Conservation (phyloP, 768 basidiomycete species). For the Pisolithus orientalis region DNA sequence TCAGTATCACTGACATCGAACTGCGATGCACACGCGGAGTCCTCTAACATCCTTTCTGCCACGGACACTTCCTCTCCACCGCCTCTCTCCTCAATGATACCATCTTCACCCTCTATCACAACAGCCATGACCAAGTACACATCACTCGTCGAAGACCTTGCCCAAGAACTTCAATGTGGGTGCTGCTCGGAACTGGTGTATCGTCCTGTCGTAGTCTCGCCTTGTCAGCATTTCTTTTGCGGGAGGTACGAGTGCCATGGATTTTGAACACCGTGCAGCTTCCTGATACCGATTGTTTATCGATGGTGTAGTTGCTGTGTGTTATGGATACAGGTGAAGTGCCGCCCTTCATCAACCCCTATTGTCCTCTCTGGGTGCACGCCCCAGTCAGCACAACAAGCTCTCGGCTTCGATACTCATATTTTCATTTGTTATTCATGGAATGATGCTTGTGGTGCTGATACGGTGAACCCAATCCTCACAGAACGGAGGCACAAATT, state of each 20-base stretch:
- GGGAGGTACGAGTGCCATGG: conserved; percentile 53
- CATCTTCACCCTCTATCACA: background rate
- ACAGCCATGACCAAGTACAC: conserved; percentile 5
- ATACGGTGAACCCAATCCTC: conserved; percentile 10
- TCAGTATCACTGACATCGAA: conserved; percentile 12
- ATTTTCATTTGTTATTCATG: too few relatives aligned
- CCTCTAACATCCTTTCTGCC: background rate
- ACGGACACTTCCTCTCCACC: background rate
- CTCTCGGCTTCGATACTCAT: too few relatives aligned
- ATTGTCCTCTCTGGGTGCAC: background rate
- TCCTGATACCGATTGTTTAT: conserved; percentile 36
- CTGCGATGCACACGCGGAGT: background rate
- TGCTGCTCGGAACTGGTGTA: conserved; percentile 82
- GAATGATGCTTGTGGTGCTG: background rate
- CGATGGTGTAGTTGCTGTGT: conserved; percentile 55
- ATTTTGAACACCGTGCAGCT: background rate
- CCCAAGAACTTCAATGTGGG: conserved; percentile 75
- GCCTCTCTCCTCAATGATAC: background rate
- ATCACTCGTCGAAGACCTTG: conserved; percentile 53
- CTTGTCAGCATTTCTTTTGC: conserved; percentile 89
- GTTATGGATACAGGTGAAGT: conserved; percentile 79
- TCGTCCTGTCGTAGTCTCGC: conserved; percentile 72
- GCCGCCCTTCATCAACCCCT: background rate
- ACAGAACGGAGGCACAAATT: conserved; percentile 81
- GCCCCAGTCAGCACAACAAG: too few relatives aligned